Evolutionary conservation across 805 yeast genomes (phyloP).

Genomic region (Spathaspora hagerdaliae): DNA sequence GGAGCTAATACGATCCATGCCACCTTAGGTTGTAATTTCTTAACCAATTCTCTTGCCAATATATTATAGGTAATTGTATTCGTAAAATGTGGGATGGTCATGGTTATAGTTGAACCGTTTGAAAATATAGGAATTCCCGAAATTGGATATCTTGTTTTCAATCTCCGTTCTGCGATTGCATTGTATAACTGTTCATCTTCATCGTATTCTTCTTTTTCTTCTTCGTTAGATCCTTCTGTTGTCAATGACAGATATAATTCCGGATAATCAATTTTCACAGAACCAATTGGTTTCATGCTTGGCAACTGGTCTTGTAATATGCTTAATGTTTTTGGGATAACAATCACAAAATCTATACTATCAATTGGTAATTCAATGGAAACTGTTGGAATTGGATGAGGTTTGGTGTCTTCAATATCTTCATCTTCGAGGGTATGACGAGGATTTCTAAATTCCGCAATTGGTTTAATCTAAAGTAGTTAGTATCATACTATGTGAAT

Average conservation of each 20-base stretch:
- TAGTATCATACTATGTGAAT: background rate
- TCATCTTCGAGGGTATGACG: constrained; percentile 50
- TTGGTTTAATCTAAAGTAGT: constrained; percentile 41
- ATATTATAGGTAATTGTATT: constrained; percentile 34
- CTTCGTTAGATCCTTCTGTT: background rate
- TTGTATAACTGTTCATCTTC: constrained; percentile 46
- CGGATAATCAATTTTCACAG: constrained; percentile 9
- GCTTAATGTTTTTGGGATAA: constrained; percentile 26
- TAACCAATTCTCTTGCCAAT: constrained; percentile 20
- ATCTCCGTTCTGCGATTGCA: constrained; percentile 22
- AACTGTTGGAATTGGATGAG: constrained; percentile 25
- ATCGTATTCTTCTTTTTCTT: constrained; percentile 12
- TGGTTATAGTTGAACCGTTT: constrained; percentile 8
- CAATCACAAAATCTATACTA: constrained; percentile 18
- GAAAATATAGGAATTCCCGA: constrained; percentile 19
- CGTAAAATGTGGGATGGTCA: constrained; percentile 31
- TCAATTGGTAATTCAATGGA: constrained; percentile 13
- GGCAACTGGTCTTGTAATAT: constrained; percentile 2
- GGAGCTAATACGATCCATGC: constrained; percentile 35
- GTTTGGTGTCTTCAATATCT: constrained; percentile 17
- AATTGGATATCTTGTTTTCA: constrained; percentile 17
- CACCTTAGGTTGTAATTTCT: constrained; percentile 7
- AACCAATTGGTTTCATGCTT: constrained; percentile 4
- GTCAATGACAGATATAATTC: constrained; percentile 1
- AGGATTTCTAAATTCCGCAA: constrained; percentile 45